phyloP scores from a whole-genome alignment of 352 stramenopile species.

The Pythium monospermum region DNA sequence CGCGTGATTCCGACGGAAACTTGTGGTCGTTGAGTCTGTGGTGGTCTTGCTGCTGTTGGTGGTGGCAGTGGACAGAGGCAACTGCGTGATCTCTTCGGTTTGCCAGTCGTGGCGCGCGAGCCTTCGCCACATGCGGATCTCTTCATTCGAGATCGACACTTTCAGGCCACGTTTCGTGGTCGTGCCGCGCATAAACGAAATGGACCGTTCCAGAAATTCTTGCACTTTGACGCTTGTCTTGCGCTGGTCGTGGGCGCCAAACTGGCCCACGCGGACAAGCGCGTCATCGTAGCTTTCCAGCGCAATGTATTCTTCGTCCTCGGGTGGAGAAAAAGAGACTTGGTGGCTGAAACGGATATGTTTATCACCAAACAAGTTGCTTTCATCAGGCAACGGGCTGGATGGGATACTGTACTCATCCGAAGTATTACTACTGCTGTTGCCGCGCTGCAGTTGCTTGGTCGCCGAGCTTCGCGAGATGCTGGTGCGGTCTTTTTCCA shows the following conservation, averaged over 20 bases:
- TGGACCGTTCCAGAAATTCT: conserved; percentile 72
- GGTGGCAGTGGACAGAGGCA: conserved; percentile 17
- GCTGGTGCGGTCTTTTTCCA: conserved; percentile 27
- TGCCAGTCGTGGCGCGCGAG: conserved; percentile 63
- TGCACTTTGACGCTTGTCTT: conserved; percentile 66
- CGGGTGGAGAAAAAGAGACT: conserved; percentile 25
- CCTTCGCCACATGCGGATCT: conserved; percentile 77
- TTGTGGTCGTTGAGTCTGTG: not conserved
- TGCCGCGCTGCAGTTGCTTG: conserved; percentile 12
- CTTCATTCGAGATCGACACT: conserved; percentile 73
- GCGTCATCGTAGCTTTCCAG: conserved; percentile 79
- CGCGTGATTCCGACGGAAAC: conserved; percentile 32
- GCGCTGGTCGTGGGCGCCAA: conserved; percentile 60
- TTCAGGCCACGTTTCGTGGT: conserved; percentile 65
- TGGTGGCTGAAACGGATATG: conserved; percentile 39
- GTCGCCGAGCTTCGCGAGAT: conserved; percentile 21
- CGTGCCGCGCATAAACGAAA: conserved; percentile 64
- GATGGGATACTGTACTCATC: conserved; percentile 23
- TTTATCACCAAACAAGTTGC: conserved; percentile 41
- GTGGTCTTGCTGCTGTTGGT: conserved; percentile 17
- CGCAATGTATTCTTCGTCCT: conserved; percentile 32
- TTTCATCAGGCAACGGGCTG: conserved; percentile 37
- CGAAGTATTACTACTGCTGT: not conserved
- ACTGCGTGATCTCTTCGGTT: conserved; percentile 41
- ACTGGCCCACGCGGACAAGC: conserved; percentile 63